Percentiles rank a stretch among this genome's conserved stretches.
Conservation (phyloP, 2,329 filamentous ascomycete species). For the Pseudopyricularia cyperi region DNA sequence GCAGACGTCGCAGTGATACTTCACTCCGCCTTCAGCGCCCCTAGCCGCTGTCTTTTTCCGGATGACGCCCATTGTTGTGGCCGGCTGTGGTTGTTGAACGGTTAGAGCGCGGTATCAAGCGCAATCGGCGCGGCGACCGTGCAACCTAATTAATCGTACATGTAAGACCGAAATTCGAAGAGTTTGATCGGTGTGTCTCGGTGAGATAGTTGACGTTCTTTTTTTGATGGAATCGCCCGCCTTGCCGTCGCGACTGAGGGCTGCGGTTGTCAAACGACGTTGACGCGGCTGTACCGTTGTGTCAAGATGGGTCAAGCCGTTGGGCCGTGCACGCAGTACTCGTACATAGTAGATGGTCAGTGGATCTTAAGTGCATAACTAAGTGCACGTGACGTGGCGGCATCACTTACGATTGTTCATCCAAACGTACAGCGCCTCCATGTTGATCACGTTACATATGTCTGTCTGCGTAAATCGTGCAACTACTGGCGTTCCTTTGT, state of each 20-base stretch:
- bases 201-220: not conserved
- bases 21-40: constrained; percentile 77
- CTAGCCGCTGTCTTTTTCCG: constrained; percentile 85
- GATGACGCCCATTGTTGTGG: constrained; percentile 71
- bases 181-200: not conserved
- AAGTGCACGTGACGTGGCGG: not conserved
- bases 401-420: not conserved
- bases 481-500: too few relatives aligned
- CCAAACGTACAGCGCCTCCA: not conserved
- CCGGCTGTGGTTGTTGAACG: not conserved
- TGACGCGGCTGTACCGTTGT: not conserved
- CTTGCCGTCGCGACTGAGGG: not conserved
- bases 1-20: constrained; percentile 96
- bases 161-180: not conserved
- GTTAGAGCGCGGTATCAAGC: constrained; percentile 1
- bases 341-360: too few relatives aligned
- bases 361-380: too few relatives aligned
- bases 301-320: not conserved
- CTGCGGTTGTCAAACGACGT: not conserved
- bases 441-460: too few relatives aligned
- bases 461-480: too few relatives aligned
- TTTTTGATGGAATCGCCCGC: not conserved
- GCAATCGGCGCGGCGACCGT: not conserved
- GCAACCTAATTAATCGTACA: not conserved
- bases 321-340: not conserved